Conservation (phyloP, 164 flowering plant genomes). For the Amborella trichopoda region DNA sequence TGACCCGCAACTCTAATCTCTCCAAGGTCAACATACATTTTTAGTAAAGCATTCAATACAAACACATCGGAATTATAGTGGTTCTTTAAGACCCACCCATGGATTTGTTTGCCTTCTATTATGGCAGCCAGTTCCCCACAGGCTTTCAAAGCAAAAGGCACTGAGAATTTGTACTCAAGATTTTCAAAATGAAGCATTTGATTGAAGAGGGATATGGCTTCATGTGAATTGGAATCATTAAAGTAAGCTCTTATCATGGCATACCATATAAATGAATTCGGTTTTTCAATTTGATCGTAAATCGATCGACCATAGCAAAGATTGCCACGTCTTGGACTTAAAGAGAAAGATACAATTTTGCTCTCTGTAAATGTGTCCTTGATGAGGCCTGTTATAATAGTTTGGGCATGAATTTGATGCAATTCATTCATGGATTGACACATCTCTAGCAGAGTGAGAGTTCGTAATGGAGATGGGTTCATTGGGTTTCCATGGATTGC, state of each 20-base stretch:
- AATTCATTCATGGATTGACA: neutral
- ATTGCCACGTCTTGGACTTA: neutral
- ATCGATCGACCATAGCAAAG: neutral
- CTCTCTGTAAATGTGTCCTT: neutral
- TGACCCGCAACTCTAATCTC: neutral
- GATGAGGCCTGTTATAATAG: neutral
- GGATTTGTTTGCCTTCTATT: neutral
- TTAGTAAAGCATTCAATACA: neutral
- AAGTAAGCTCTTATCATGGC: neutral
- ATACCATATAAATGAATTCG: neutral
- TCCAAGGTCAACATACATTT: neutral
- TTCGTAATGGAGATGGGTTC: neutral
- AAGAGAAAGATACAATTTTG: neutral
- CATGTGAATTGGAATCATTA: neutral
- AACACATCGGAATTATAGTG: neutral
- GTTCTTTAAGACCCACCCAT: neutral
- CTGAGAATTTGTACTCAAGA: neutral
- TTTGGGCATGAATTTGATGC: neutral
- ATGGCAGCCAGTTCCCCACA: neutral
- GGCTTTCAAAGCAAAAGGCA: neutral
- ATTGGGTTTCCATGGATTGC: neutral
- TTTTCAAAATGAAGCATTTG: neutral
- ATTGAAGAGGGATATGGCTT: neutral
- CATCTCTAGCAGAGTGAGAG: conserved; percentile 1
- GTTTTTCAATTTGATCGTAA: neutral